A percentile compares a stretch with the other conserved stretches of the same genome.
Conservation (phyloP, 257 asterid genomes). For the Solanum appendiculatum region DNA sequence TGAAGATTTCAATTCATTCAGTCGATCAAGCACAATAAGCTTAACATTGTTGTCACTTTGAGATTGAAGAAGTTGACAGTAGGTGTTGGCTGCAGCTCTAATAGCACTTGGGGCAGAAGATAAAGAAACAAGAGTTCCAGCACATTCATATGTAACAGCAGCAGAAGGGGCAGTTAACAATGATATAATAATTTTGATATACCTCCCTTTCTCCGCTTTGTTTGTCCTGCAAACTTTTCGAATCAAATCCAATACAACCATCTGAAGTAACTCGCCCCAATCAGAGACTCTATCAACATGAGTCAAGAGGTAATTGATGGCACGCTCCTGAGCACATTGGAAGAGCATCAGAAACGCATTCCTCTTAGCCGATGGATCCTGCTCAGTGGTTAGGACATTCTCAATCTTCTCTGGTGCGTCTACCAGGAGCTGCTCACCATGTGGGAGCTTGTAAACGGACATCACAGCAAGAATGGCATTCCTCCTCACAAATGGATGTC, state of each 20-base stretch:
- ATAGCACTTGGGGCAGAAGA: conserved; percentile 95
- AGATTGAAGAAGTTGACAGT: conserved; percentile 88
- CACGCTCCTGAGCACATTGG: conserved; percentile 87
- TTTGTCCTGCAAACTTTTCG: conserved; percentile 87
- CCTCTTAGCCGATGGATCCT: conserved; percentile 82
- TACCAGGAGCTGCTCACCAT: conserved; percentile 80
- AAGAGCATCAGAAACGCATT: conserved; percentile 94
- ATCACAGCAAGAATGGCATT: conserved; percentile 82
- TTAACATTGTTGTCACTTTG: conserved; percentile 91
- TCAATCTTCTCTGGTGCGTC: conserved; percentile 96
- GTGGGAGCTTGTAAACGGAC: conserved; percentile 83
- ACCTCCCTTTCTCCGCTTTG: conserved; percentile 82
- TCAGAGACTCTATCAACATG: conserved; percentile 71
- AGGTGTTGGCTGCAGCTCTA: conserved; percentile 88
- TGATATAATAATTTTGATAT: conserved; percentile 79
- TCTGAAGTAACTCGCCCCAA: conserved; percentile 87
- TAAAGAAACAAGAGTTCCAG: conserved; percentile 86
- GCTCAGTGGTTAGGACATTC: conserved; percentile 71
- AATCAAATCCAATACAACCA: conserved; percentile 88
- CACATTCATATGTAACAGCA: conserved; percentile 87
- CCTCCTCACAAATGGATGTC: conserved; percentile 73
- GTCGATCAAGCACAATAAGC: conserved; percentile 81
- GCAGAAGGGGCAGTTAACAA: conserved; percentile 77
- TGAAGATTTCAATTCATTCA: conserved; percentile 70
- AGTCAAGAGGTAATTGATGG: conserved; percentile 64